These are phyloP conservation scores for Scedosporium aurantiacum DNA, from an alignment of 2,329 filamentous ascomycete species.

Conservation along the genomic window DNA sequence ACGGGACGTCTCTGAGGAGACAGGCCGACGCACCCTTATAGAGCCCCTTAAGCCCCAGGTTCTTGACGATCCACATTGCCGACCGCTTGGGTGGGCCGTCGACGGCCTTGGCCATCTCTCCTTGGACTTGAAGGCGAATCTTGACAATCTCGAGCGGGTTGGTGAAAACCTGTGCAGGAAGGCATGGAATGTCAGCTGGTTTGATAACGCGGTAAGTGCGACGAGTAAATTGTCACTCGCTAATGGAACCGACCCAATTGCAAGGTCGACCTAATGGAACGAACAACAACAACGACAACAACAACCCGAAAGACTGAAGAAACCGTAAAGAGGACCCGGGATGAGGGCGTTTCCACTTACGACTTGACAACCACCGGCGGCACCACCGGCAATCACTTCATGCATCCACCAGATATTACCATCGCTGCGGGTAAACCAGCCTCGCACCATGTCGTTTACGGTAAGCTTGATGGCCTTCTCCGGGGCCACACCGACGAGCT, in stretches of 20 bases:
- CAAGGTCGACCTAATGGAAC: not conserved
- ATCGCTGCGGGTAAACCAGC: slow-evolving; percentile 60
- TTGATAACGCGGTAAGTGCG: not conserved
- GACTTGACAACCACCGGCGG: slow-evolving; percentile 89
- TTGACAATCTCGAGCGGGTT: slow-evolving; percentile 99
- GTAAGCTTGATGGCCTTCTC: slow-evolving; percentile 99
- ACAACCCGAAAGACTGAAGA: not conserved
- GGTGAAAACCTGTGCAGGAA: slow-evolving; percentile 63
- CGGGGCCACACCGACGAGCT: slow-evolving; percentile 94
- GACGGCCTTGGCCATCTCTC: slow-evolving; percentile 81
- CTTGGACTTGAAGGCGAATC: slow-evolving; percentile 94
- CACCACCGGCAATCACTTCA: slow-evolving; percentile 80
- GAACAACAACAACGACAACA: not conserved
- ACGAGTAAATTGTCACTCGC: no score
- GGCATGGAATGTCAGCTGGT: not conserved
- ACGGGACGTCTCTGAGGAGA: slow-evolving; percentile 89
- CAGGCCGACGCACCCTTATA: slow-evolving; percentile 97
- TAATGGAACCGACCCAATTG: not conserved
- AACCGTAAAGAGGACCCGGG: not conserved
- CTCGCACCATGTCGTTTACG: slow-evolving; percentile 86
- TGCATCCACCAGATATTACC: slow-evolving; percentile 58
- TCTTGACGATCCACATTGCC: slow-evolving; percentile 94
- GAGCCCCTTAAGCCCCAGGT: slow-evolving; percentile 83
- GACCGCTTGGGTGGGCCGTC: slow-evolving; percentile 75
- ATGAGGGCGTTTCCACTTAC: slow-evolving; percentile 41